phyloP scores from a whole-genome alignment of 805 yeast species.

The Metschnikowia shivogae region DNA sequence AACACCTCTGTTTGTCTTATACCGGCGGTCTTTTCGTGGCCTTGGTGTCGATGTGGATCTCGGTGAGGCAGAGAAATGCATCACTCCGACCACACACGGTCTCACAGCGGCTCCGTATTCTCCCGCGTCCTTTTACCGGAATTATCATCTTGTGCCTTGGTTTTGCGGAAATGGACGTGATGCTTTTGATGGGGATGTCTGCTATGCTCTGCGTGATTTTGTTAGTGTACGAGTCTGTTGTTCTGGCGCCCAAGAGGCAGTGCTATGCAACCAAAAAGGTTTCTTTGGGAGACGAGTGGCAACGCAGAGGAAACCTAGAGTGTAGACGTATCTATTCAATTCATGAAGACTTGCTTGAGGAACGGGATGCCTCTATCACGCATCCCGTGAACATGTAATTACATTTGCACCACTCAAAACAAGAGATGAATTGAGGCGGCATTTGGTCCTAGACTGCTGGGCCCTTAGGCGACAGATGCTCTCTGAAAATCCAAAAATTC shows the following conservation, averaged over 20 bases:
- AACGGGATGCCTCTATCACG: too few species aligned
- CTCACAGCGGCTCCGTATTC: slow-evolving; percentile 35
- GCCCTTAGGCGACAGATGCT: too few species aligned
- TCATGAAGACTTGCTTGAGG: too few species aligned
- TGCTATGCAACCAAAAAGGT: background rate
- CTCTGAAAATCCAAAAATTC: too few species aligned
- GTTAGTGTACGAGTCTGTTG: slow-evolving; percentile 35
- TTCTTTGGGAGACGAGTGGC: background rate
- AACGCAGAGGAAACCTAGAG: background rate
- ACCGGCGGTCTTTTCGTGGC: slow-evolving; percentile 52
- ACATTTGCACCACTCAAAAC: too few species aligned
- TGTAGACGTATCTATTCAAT: too few species aligned
- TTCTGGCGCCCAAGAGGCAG: slow-evolving; percentile 21
- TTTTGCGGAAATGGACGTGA: slow-evolving; percentile 41
- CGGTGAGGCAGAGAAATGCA: slow-evolving; percentile 44
- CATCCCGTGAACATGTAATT: too few species aligned
- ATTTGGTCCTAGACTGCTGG: too few species aligned
- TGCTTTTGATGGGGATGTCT: slow-evolving; percentile 42
- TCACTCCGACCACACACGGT: too few species aligned
- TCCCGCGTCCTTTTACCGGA: slow-evolving; percentile 40
- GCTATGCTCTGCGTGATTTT: slow-evolving; percentile 31
- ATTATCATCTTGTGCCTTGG: slow-evolving; percentile 36
- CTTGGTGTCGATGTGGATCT: slow-evolving; percentile 35
- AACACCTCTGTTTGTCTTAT: slow-evolving; percentile 46
- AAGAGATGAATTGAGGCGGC: too few species aligned